Base-by-base conservation (phyloP, 305 asterid genomes). In the Caryopteris hybrid region DNA sequence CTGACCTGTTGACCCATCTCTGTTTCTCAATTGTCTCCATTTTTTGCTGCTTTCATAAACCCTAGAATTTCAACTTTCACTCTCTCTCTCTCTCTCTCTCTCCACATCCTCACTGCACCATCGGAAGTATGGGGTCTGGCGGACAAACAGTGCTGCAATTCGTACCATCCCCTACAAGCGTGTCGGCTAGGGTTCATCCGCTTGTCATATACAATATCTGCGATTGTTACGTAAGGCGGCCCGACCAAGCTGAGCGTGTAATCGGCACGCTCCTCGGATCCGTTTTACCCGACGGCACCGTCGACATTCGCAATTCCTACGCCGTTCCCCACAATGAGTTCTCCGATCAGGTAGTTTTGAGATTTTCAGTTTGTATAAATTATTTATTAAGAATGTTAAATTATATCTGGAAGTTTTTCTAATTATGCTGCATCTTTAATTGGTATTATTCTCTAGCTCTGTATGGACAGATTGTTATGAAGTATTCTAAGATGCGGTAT, bases 251-350 rank as follows among this genome's bases (percentile, higher is more conserved):
- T n/a, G 96, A 85, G 51, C 91, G 98, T 52, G 94, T 90, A 27
- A 90, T 93, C 52, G 98, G 98, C 47, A 88, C 97, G 45, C 88
- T 91, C 11, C 90, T 88, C 60, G 97, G 97, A 17, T 91, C 95
- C 11, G 91, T 88, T 17, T 74, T 93, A 11, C 85, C 95, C 0
- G 98, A 93, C 69, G 97, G 98, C 4, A 85, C 97, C 12, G 84
- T 93, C 3, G 96, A 90, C 47, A 76, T 92, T 48, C 92, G 98
- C 1, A 93, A 93, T 73, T 85, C 89, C 13, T 93, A 86, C 47
- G 96, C 97, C 52, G 96, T 91, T 74, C 96, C 95, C 0, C 96
- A 91, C 75, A 87, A 76, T 57, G 95, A 88, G 73, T 86, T 86
- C 1, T 83, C 88, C 9, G 97, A 84, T 77, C 95, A 91, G 97